phyloP scores from a whole-genome alignment of 2,329 filamentous ascomycete genomes.

The Penicillium sclerotigenum region DNA sequence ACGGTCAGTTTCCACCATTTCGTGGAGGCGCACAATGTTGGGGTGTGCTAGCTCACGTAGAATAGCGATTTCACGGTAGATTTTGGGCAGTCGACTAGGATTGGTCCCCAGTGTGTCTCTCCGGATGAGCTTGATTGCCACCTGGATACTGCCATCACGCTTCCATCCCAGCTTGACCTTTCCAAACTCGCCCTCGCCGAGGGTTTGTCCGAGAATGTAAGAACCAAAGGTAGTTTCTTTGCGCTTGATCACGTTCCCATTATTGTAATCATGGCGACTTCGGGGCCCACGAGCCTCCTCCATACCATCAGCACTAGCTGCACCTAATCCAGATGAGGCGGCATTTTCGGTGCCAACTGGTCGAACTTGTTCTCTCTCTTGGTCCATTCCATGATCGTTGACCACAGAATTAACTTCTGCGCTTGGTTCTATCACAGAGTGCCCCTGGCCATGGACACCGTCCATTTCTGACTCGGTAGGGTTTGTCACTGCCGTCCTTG shows the following conservation, averaged over 20 bases:
- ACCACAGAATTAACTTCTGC: slow-evolving; percentile 75
- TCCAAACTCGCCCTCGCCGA: slow-evolving; percentile 96
- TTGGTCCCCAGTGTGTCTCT: slow-evolving; percentile 86
- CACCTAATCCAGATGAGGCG: slow-evolving; percentile 36
- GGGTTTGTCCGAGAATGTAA: slow-evolving; percentile 91
- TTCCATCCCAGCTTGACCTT: slow-evolving; percentile 99
- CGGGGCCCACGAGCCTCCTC: slow-evolving; percentile 38
- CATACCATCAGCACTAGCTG: slow-evolving; percentile 44
- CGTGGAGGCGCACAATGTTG: slow-evolving; percentile 93
- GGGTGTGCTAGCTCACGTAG: slow-evolving; percentile 83
- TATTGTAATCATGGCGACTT: slow-evolving; percentile 58
- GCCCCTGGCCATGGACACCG: slow-evolving; percentile 55
- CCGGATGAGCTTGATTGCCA: slow-evolving; percentile 96
- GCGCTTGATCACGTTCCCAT: slow-evolving; percentile 56
- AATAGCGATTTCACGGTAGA: slow-evolving; percentile 94
- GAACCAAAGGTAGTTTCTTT: slow-evolving; percentile 91
- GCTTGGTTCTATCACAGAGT: slow-evolving; percentile 70
- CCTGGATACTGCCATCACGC: slow-evolving; percentile 85
- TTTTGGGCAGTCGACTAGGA: slow-evolving; percentile 86
- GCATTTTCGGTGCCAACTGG: slow-evolving; percentile 53
- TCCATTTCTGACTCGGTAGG: slow-evolving; percentile 46
- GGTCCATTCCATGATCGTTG: slow-evolving; percentile 70
- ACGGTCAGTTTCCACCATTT: slow-evolving; percentile 96
- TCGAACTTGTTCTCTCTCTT: slow-evolving; percentile 68
- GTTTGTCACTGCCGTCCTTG: slow-evolving; percentile 30